phyloP scores from a whole-genome alignment of 1,139 yeast genomes.

The Meyerozyma athensensis region DNA sequence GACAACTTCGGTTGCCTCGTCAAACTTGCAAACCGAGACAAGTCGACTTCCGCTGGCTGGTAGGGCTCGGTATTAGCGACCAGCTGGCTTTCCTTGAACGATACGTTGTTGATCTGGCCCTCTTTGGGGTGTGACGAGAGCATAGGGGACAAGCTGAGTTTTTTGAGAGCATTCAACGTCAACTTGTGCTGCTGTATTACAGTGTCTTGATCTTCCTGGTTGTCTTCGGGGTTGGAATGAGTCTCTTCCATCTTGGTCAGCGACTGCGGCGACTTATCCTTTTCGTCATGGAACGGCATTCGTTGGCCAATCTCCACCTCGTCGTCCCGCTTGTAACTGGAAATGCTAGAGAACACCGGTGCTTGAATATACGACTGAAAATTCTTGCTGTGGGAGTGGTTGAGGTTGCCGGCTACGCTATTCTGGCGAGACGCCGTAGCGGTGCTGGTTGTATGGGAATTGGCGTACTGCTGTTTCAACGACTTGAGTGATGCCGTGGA shows the following conservation, averaged over 20 bases:
- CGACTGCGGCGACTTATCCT: slow-evolving; percentile 6
- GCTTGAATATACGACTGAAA: slow-evolving; percentile 48
- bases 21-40: slow-evolving; percentile 44
- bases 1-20: slow-evolving; percentile 38
- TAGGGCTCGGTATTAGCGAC: slow-evolving; percentile 29
- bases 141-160: slow-evolving; percentile 41
- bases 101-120: slow-evolving; percentile 4
- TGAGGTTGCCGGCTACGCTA: slow-evolving; percentile 7
- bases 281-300: slow-evolving; percentile 33
- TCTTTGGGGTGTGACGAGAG: slow-evolving; percentile 14
- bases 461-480: slow-evolving; percentile 27
- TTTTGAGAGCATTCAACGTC: slow-evolving; percentile 43
- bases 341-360: slow-evolving; percentile 39
- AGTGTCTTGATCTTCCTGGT: slow-evolving; percentile 31
- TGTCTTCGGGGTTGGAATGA: slow-evolving; percentile 14
- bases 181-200: slow-evolving; percentile 39
- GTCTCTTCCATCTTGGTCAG: slow-evolving; percentile 7
- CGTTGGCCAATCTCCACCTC: slow-evolving; percentile 41
- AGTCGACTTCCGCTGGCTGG: slow-evolving; percentile 53
- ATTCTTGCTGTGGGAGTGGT: slow-evolving; percentile 22
- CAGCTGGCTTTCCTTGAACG: slow-evolving; percentile 1
- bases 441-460: slow-evolving; percentile 12
- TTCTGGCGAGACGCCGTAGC: slow-evolving; percentile 5
- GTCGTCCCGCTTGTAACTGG: slow-evolving; percentile 26
- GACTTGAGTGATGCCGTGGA: slow-evolving; percentile 57